Evolutionary conservation across 1,284 basidiomycete genomes (phyloP).

Genomic region (Boletus austroedulis): DNA sequence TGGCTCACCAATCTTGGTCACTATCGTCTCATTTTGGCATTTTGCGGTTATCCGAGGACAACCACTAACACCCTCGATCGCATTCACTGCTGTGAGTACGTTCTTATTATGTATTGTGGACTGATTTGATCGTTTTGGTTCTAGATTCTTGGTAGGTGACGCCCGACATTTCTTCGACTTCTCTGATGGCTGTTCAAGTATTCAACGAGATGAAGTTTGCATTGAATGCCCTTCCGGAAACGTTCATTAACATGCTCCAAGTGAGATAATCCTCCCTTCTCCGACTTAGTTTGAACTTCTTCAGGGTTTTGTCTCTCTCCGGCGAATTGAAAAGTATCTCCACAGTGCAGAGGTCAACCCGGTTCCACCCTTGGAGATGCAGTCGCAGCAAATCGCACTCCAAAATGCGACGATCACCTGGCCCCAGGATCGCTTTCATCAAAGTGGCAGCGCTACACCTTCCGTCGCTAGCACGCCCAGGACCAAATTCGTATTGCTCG

Average conservation of each 20-base stretch:
- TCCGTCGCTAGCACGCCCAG: conserved; percentile 70
- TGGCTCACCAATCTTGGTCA: conserved; percentile 71
- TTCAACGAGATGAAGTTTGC: conserved; percentile 86
- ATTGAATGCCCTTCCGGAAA: conserved; percentile 84
- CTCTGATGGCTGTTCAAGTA: conserved; percentile 43
- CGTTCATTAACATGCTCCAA: conserved; percentile 84
- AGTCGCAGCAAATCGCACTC: conserved; percentile 63
- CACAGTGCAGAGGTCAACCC: conserved; percentile 64
- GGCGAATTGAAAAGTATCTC: conserved; percentile 89
- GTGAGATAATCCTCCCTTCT: conserved; percentile 33
- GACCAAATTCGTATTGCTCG: conserved; percentile 78
- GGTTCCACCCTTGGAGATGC: conserved; percentile 56
- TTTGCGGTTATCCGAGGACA: conserved; percentile 70
- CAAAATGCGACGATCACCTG: conserved; percentile 86
- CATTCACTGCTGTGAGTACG: conserved; percentile 59
- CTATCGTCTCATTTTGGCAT: conserved; percentile 81
- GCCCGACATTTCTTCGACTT: not conserved
- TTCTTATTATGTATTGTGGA: not conserved
- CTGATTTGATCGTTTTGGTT: conserved; percentile 5
- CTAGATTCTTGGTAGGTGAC: conserved; percentile 50
- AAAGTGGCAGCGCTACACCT: conserved; percentile 45
- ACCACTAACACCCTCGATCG: conserved; percentile 76
- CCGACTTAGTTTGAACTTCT: conserved; percentile 1
- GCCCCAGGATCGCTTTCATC: conserved; percentile 68
- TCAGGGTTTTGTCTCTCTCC: conserved; percentile 80